Evolutionary conservation across 2,329 filamentous ascomycete genomes (phyloP).

Genomic region (Colletotrichum lindemuthianum): DNA sequence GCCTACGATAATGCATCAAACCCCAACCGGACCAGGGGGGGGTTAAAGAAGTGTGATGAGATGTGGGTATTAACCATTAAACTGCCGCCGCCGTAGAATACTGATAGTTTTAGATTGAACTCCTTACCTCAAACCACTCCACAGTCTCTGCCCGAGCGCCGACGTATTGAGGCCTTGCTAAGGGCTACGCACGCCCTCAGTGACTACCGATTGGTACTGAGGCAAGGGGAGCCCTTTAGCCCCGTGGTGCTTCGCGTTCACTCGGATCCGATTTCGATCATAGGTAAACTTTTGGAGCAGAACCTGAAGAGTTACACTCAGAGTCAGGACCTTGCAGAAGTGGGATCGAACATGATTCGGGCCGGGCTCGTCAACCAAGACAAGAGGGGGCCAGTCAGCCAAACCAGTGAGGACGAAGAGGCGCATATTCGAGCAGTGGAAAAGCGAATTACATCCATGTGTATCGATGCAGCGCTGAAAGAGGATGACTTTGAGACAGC

Average conservation of each 20-base stretch:
- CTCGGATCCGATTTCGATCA: slow-evolving; percentile 77
- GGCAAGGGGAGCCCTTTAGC: slow-evolving; percentile 82
- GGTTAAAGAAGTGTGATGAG: slow-evolving; percentile 80
- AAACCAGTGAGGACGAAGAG: slow-evolving; percentile 40
- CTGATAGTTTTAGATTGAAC: slow-evolving; percentile 61
- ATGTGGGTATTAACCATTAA: slow-evolving; percentile 62
- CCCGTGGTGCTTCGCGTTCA: slow-evolving; percentile 83
- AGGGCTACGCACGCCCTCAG: slow-evolving; percentile 79
- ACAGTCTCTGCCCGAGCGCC: slow-evolving; percentile 59
- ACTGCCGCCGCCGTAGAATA: neutral
- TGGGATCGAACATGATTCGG: slow-evolving; percentile 73
- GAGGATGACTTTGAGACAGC: slow-evolving; percentile 88
- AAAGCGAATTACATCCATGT: slow-evolving; percentile 80
- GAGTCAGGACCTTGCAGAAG: slow-evolving; percentile 76
- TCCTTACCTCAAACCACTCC: slow-evolving; percentile 70
- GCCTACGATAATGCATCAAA: slow-evolving; percentile 87
- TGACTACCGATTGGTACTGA: slow-evolving; percentile 80
- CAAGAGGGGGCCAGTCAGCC: slow-evolving; percentile 41
- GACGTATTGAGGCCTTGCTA: slow-evolving; percentile 71
- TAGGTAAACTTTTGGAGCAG: slow-evolving; percentile 79
- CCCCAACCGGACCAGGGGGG: slow-evolving; percentile 79
- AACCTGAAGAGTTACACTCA: slow-evolving; percentile 80
- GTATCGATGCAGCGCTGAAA: slow-evolving; percentile 77
- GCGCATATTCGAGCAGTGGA: slow-evolving; percentile 54
- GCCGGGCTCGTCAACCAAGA: slow-evolving; percentile 59